phyloP scores from a whole-genome alignment of 345 rosid species.

The Litchi chinensis region DNA sequence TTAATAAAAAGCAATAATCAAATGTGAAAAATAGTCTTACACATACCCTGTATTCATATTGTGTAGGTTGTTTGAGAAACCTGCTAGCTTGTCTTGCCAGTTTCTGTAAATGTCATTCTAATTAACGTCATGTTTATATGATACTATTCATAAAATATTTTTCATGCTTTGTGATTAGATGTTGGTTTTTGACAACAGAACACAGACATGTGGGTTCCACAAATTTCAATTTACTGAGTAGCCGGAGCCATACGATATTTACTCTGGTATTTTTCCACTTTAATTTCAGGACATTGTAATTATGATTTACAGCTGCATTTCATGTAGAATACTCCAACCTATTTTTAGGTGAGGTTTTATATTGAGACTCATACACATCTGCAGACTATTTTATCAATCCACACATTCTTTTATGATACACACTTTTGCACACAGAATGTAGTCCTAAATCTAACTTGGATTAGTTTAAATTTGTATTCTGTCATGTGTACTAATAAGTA shows the following conservation, averaged over 20 bases:
- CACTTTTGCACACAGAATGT: neutral
- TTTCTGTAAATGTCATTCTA: conserved; percentile 3
- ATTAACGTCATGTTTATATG: neutral
- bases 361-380: neutral
- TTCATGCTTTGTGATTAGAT: conserved; percentile 18
- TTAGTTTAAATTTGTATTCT: neutral
- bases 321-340: conserved; percentile 12
- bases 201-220: conserved; percentile 99
- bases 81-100: conserved; percentile 9
- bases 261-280: conserved; percentile 71
- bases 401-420: neutral
- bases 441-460: neutral
- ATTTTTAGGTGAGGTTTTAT: neutral
- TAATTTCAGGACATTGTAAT: conserved; percentile 19
- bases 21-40: neutral
- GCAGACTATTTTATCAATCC: neutral
- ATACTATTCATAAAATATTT: neutral
- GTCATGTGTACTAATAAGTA: neutral
- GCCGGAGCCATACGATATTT: conserved; percentile 99
- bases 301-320: conserved; percentile 7
- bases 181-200: conserved; percentile 55
- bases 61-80: neutral
- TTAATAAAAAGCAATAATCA: neutral
- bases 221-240: conserved; percentile 94
- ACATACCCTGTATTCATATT: neutral